These are phyloP conservation scores for Plasmodium gaboni DNA, from an alignment of 169 alveolate genomes.

Conservation along the genomic window DNA sequence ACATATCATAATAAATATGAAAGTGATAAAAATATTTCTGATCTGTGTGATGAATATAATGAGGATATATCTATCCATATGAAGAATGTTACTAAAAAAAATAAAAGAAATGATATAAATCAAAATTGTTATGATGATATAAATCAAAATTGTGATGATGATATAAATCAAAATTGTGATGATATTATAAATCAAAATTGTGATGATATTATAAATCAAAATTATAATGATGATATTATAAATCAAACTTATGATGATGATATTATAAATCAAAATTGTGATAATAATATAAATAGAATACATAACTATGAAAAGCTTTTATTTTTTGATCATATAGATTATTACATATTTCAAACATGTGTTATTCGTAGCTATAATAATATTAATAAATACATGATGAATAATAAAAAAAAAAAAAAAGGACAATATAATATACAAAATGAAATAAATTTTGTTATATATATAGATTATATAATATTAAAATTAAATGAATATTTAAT, in stretches of 20 bases:
- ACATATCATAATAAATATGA: not conserved
- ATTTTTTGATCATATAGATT: constrained; percentile 21
- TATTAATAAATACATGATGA: not conserved
- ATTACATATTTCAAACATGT: constrained; percentile 18
- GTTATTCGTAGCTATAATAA: not conserved
- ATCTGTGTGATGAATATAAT: not conserved
- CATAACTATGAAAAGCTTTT: not conserved
- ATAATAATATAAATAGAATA: not conserved
- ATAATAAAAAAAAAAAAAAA: not conserved
- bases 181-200: too few relatives aligned
- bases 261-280: not conserved
- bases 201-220: too few relatives aligned
- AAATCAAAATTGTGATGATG: not conserved
- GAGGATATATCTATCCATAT: not conserved
- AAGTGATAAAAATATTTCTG: not conserved
- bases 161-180: not conserved
- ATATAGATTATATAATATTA: constrained; percentile 20
- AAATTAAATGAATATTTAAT: constrained; percentile 18
- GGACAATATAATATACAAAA: not conserved
- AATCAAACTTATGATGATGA: too few relatives aligned
- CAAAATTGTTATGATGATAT: not conserved
- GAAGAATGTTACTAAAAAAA: not conserved
- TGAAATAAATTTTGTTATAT: not conserved
- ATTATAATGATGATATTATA: too few relatives aligned
- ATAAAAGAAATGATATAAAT: not conserved